These are phyloP conservation scores for Glycyrrhiza uralensis DNA, from an alignment of 306 rosid genomes.

Conservation along the genomic window DNA sequence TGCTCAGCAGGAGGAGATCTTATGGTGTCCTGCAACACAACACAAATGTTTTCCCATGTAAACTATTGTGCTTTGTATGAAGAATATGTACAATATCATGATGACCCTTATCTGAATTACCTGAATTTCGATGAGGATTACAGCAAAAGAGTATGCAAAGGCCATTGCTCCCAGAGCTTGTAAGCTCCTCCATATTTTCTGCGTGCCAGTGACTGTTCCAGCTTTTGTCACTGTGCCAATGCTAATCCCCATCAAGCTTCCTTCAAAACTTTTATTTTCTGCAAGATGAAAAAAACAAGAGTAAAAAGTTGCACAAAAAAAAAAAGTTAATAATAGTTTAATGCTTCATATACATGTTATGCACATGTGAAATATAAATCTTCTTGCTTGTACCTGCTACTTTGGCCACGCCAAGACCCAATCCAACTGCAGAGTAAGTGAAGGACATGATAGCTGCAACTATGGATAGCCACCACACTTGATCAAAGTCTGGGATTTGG, in stretches of 20 bases:
- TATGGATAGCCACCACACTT: constrained; percentile 77
- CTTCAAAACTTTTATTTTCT: constrained; percentile 58
- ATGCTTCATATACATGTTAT: neutral
- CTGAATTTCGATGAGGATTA: constrained; percentile 81
- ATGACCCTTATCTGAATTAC: constrained; percentile 18
- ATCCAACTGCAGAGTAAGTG: constrained; percentile 58
- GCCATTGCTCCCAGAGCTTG: constrained; percentile 81
- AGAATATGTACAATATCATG: neutral
- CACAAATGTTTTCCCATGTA: neutral
- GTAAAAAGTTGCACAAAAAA: neutral
- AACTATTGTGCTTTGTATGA: neutral
- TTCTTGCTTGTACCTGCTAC: constrained; percentile 48
- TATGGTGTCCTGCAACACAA: constrained; percentile 52
- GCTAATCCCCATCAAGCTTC: constrained; percentile 63
- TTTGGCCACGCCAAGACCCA: constrained; percentile 62
- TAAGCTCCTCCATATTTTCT: constrained; percentile 71
- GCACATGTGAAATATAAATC: neutral
- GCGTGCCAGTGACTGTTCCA: constrained; percentile 56
- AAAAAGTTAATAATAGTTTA: neutral
- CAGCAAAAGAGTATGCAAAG: constrained; percentile 68
- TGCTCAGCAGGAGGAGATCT: constrained; percentile 73
- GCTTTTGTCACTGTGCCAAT: constrained; percentile 52
- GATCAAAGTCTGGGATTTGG: constrained; percentile 72
- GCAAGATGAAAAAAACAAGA: constrained; percentile 1
- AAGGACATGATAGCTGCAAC: constrained; percentile 79